phyloP scores from a whole-genome alignment of 1,284 basidiomycete species.

The Marasmius fiardii region DNA sequence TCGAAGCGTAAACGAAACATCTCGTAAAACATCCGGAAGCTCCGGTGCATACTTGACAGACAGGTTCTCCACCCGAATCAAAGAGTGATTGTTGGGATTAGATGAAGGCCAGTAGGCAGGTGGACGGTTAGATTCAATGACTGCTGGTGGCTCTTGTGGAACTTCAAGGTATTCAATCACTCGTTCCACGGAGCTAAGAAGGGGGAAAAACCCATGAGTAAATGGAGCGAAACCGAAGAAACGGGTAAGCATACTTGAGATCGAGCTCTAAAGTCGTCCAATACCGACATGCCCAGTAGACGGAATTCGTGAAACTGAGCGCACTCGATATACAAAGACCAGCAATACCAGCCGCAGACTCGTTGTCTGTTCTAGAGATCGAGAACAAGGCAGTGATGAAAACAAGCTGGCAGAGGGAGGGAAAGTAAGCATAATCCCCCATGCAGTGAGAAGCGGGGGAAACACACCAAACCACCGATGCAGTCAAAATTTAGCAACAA shows the following conservation, averaged over 20 bases:
- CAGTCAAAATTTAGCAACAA: constrained; percentile 73
- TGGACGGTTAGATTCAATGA: constrained; percentile 64
- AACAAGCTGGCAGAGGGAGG: constrained; percentile 38
- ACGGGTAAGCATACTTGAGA: constrained; percentile 49
- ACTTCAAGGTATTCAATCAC: constrained; percentile 86
- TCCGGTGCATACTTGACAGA: constrained; percentile 83
- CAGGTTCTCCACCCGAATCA: constrained; percentile 69
- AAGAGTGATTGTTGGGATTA: constrained; percentile 47
- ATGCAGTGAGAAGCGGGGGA: too few relatives aligned
- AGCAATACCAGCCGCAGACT: too few relatives aligned
- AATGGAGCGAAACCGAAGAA: neutral
- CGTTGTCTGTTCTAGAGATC: constrained; percentile 56
- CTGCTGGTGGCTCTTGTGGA: constrained; percentile 79
- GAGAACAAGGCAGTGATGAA: constrained; percentile 74
- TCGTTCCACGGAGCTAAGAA: constrained; percentile 75
- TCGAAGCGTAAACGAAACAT: constrained; percentile 64
- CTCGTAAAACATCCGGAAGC: constrained; percentile 78
- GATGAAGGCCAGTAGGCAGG: constrained; percentile 85
- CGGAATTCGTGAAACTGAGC: constrained; percentile 53
- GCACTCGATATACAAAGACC: constrained; percentile 84
- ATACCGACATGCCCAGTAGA: constrained; percentile 72
- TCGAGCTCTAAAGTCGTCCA: constrained; percentile 58
- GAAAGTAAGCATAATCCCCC: too few relatives aligned
- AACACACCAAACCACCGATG: constrained; percentile 47
- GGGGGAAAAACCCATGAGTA: too few relatives aligned